Evolutionary conservation across 257 asterid genomes (phyloP).

Genomic region (Solanum acaule): DNA sequence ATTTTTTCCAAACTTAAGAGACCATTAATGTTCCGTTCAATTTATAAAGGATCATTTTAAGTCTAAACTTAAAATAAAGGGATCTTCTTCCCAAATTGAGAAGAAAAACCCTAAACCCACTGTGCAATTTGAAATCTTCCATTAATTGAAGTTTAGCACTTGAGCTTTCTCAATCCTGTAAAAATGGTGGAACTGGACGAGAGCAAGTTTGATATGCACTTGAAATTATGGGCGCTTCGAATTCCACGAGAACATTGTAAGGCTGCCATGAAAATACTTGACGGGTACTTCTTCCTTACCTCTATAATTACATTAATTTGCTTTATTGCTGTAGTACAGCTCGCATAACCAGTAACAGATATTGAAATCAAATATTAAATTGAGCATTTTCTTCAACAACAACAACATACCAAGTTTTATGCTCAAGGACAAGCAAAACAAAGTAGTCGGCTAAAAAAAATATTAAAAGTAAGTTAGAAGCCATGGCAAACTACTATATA

Average conservation of each 20-base stretch:
- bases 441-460: neutral
- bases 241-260: constrained; percentile 80
- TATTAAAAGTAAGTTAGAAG: neutral
- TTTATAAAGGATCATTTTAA: neutral
- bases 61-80: neutral
- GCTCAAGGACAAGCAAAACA: neutral
- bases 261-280: constrained; percentile 56
- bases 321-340: neutral
- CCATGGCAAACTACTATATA: neutral
- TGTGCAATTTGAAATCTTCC: neutral
- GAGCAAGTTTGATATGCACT: constrained; percentile 44
- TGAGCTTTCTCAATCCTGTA: too few species aligned
- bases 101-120: neutral
- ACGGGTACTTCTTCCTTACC: constrained; percentile 36
- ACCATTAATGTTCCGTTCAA: neutral
- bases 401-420: neutral
- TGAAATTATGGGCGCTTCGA: constrained; percentile 68
- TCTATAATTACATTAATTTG: neutral
- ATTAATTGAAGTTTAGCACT: neutral
- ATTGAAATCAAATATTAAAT: neutral
- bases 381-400: neutral
- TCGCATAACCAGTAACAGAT: neutral
- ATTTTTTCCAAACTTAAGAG: neutral
- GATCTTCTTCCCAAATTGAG: neutral
- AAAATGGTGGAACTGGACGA: constrained; percentile 36